Conservation (phyloP, 2,329 filamentous ascomycete species). For the Sporothrix curviconia region DNA sequence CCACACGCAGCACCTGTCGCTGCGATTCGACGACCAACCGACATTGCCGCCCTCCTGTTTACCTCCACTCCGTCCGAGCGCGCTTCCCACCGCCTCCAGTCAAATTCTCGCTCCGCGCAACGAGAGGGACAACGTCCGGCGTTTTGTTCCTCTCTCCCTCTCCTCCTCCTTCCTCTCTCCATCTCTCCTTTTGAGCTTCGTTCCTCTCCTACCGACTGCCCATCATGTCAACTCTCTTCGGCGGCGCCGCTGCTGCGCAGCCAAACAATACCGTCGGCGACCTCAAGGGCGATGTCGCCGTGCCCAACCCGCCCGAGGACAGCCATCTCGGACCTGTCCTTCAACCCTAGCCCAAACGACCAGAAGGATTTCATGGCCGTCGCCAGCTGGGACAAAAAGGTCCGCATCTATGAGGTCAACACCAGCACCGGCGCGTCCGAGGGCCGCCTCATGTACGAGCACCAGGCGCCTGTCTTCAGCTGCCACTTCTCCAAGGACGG, state of each 20-base stretch:
- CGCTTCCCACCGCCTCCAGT: background rate
- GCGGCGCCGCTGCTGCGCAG: conserved; percentile 40
- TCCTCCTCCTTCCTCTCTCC: background rate
- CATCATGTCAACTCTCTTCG: conserved; percentile 55
- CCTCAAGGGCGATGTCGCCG: conserved; percentile 77
- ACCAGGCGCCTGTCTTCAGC: conserved; percentile 76
- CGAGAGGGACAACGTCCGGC: background rate
- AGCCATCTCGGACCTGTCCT: conserved; percentile 81
- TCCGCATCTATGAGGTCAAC: conserved; percentile 91
- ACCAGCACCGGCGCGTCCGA: conserved; percentile 63
- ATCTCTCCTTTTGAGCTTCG: background rate
- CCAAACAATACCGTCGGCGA: conserved; percentile 75
- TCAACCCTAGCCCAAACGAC: conserved; percentile 47
- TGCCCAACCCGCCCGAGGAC: conserved; percentile 76
- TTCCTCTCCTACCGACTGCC: background rate
- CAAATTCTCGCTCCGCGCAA: background rate
- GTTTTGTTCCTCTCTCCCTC: background rate
- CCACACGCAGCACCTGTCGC: background rate
- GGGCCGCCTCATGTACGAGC: conserved; percentile 79
- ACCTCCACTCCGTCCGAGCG: background rate
- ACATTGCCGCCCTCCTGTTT: background rate
- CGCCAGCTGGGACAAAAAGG: conserved; percentile 95
- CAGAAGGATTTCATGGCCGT: conserved; percentile 75
- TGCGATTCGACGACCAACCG: background rate
- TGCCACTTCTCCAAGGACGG: conserved; percentile 95